Base-by-base conservation (phyloP, 2,329 filamentous ascomycete genomes). In the Thyridium curvatum region DNA sequence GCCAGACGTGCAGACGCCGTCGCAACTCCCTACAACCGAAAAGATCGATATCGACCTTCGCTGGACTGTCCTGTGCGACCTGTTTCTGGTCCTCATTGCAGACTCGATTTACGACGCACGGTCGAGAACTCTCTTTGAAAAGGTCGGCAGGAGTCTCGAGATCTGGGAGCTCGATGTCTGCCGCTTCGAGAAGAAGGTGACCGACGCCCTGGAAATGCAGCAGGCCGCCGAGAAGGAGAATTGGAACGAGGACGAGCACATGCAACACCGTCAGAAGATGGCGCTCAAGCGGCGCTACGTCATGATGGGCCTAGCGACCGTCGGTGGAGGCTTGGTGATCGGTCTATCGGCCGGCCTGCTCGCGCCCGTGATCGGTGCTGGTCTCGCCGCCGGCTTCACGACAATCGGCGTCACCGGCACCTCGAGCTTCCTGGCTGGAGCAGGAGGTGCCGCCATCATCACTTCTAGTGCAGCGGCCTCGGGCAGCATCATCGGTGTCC, bases 191-290 rank as follows among this genome's bases (percentile, higher is more conserved):
- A 97, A 96, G 65, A 84, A 89, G 38, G 88, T 98, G 6, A 96
- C 93, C 8, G 93, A 98, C 61, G 89, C 93, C 1, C 69, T 98
- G 16, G 93, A 98, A 61, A 96, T 98, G 88, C 91, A 97, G 62
- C 89, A 97, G 60, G 82, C 86, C 34, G 87, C 88, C 6, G 85
- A 89, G 46, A 94, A 91, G 53, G 93, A 98, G 63, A 95, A 91
- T 46, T 98, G 93, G 93, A 94, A 96, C 49, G 93, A 98, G 59
- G 84, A 93, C 10, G 87, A 94, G 47, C 89, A 97, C 57, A 88
- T 97, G 72, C 88, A 95, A 59, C 77, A 72, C 42, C 79, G 93
- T 34, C 77, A 86, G 37, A 95, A 96, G 59, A 66, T 79, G 54
- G 87, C 86, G 2, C 69, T 90, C 43, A 95, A 86, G 58, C 79